Conservation (phyloP, 2,329 filamentous ascomycete species). For the Calonectria leucothoes region DNA sequence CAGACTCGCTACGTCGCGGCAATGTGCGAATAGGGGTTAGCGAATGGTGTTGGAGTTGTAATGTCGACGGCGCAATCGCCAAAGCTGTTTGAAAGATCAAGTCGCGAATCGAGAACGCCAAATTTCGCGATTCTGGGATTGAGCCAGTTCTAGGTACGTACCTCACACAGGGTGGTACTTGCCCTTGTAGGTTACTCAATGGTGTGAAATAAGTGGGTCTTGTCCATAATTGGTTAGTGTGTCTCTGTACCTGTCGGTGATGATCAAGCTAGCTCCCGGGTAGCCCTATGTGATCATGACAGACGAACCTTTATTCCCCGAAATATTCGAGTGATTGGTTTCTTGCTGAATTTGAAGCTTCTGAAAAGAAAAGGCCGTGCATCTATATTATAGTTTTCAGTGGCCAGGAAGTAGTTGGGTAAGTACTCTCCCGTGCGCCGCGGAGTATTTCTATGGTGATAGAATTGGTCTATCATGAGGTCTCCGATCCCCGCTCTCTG, state of each 20-base stretch:
- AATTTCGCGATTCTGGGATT: constrained; percentile 33
- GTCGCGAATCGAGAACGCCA: constrained; percentile 28
- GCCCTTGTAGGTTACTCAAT: neutral
- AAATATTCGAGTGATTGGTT: neutral
- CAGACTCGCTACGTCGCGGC: constrained; percentile 29
- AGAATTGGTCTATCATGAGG: neutral
- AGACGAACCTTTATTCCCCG: neutral
- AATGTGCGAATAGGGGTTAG: neutral
- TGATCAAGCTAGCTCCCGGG: neutral
- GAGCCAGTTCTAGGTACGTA: constrained; percentile 31
- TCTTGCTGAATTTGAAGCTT: neutral
- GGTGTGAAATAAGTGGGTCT: neutral
- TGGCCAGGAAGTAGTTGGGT: neutral
- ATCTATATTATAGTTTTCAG: neutral
- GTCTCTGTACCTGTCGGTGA: neutral
- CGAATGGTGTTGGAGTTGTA: neutral
- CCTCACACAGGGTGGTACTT: neutral
- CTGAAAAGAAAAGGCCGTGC: neutral
- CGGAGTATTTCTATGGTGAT: no score
- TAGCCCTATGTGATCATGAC: neutral
- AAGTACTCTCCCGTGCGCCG: neutral
- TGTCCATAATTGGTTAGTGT: constrained; percentile 8
- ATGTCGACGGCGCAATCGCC: constrained; percentile 30
- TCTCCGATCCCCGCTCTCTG: constrained; percentile 6
- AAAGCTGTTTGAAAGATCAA: constrained; percentile 14